Conservation (phyloP, 371 early-diverging fungal species). For the Apophysomyces variabilis region DNA sequence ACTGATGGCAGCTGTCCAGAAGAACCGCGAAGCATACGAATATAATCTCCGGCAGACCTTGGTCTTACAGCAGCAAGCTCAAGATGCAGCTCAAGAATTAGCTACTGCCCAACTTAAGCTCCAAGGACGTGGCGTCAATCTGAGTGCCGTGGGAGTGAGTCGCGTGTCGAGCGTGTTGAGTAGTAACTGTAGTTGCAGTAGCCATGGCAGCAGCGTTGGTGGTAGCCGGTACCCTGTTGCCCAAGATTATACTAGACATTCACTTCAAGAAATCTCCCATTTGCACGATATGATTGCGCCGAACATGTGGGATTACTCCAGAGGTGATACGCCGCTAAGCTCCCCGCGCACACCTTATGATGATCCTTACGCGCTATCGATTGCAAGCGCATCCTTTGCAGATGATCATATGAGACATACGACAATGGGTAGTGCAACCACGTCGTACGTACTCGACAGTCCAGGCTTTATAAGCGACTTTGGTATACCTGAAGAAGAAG, state of each 20-base stretch:
- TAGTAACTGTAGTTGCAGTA: constrained; percentile 22
- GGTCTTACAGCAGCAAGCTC: constrained; percentile 31
- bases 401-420: constrained; percentile 8
- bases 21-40: constrained; percentile 28
- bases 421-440: background rate
- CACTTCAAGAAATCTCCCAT: background rate
- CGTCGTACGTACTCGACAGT: constrained; percentile 22
- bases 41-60: constrained; percentile 24
- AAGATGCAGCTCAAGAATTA: constrained; percentile 33
- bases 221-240: background rate
- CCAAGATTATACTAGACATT: background rate
- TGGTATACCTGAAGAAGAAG: constrained; percentile 29
- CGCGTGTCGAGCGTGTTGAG: constrained; percentile 7
- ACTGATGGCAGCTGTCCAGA: constrained; percentile 26
- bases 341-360: constrained; percentile 8
- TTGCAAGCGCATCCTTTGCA: background rate
- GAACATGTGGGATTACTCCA: background rate
- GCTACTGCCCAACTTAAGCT: constrained; percentile 35
- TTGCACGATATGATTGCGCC: background rate
- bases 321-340: constrained; percentile 1
- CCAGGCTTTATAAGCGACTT: constrained; percentile 45
- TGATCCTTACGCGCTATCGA: background rate
- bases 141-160: constrained; percentile 17
- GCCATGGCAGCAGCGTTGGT: constrained; percentile 16
- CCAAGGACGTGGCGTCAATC: constrained; percentile 19